Conservation (phyloP, 2,329 filamentous ascomycete species). For the Cordyceps militaris region DNA sequence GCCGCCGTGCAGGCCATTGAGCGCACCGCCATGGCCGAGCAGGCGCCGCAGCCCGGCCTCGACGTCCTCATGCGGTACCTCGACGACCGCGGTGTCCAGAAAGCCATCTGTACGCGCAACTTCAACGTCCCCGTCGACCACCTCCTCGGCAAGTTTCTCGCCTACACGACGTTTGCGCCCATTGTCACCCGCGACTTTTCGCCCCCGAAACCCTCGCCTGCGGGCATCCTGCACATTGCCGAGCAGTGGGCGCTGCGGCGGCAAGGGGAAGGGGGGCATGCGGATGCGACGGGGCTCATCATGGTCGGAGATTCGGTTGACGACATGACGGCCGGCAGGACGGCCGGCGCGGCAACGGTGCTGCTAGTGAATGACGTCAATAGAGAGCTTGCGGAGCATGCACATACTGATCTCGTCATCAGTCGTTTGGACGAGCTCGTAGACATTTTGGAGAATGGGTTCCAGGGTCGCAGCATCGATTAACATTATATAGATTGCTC, state of each 20-base stretch:
- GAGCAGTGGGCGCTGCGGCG: conserved; percentile 57
- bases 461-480: conserved; percentile 43
- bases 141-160: conserved; percentile 68
- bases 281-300: conserved; percentile 43
- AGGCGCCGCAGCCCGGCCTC: conserved; percentile 77
- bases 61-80: conserved; percentile 74
- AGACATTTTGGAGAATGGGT: conserved; percentile 66
- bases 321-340: conserved; percentile 82
- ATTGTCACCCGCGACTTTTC: conserved; percentile 78
- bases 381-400: conserved; percentile 57
- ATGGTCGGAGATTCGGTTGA: conserved; percentile 80
- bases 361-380: conserved; percentile 82
- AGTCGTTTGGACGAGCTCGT: conserved; percentile 68
- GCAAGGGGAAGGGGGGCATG: conserved; percentile 31
- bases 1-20: conserved; percentile 74
- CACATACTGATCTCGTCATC: conserved; percentile 72
- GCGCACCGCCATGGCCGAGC: conserved; percentile 68
- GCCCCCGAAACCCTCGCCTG: conserved; percentile 81
- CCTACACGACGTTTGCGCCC: conserved; percentile 60
- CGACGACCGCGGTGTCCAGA: conserved; percentile 49
- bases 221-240: conserved; percentile 82
- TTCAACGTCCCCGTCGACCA: conserved; percentile 75
- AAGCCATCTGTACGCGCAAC: conserved; percentile 90
- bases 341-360: conserved; percentile 85
- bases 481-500: not conserved